These are phyloP conservation scores for Hericium rajendrae DNA, from an alignment of 768 basidiomycete species.

Conservation along the genomic window DNA sequence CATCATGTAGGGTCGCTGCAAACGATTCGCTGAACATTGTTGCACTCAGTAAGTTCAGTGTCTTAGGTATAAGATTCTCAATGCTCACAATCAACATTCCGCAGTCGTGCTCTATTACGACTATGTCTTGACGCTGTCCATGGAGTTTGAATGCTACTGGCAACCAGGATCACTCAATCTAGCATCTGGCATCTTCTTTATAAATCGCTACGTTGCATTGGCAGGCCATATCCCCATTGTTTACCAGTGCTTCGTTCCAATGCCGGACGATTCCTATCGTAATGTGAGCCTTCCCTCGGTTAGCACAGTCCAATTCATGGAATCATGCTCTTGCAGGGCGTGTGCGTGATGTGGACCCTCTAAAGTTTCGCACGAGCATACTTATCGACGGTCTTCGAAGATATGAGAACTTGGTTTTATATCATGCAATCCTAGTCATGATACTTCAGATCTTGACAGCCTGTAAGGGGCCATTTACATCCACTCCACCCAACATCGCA, in stretches of 20 bases:
- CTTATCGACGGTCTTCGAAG: not conserved
- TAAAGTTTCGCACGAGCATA: too few relatives aligned
- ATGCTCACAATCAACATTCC: not conserved
- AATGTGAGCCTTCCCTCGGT: not conserved
- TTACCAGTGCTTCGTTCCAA: not conserved
- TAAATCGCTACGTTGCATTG: slow-evolving; percentile 16
- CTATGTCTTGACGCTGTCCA: slow-evolving; percentile 32
- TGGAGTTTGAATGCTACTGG: slow-evolving; percentile 40
- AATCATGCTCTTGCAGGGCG: too few relatives aligned
- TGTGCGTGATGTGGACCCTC: too few relatives aligned
- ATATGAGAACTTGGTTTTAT: not conserved
- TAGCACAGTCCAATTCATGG: too few relatives aligned
- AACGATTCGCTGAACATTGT: not conserved
- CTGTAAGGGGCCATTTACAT: not conserved
- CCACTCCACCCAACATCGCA: too few relatives aligned
- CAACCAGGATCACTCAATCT: slow-evolving; percentile 3
- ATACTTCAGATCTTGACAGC: not conserved
- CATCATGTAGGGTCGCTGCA: not conserved
- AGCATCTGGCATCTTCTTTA: slow-evolving; percentile 13
- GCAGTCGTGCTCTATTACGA: slow-evolving; percentile 32
- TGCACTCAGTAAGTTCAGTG: not conserved
- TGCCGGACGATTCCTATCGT: not conserved
- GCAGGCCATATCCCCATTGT: slow-evolving; percentile 14
- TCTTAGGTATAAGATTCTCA: not conserved
- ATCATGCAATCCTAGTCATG: not conserved